Base-by-base conservation (phyloP, 2,329 filamentous ascomycete genomes). In the Fonsecaea nubica region DNA sequence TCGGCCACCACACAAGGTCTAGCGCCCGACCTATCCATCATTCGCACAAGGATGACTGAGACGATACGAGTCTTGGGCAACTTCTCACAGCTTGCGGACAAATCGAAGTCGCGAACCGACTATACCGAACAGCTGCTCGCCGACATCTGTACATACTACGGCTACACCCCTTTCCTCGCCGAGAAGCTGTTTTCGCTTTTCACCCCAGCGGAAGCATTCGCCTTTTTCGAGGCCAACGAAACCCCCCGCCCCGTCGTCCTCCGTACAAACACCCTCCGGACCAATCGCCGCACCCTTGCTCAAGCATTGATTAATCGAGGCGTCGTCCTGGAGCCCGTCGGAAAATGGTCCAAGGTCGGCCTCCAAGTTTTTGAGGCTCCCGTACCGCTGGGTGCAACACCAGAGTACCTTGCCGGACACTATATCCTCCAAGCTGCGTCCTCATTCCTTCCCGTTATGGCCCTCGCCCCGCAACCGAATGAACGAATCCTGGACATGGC, bases 161-260 rank as follows among this genome's bases (percentile, higher is more conserved):
- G 94, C 67, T 99, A 99, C 83, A 96, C 92, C 3, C 88, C 90
- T 42, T 98, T 90, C 80, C 86, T 99, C n/a, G 95, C 93, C 4
- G 92, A 97, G 80, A 99, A 98, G 84, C 88, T 99, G 15, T 93
- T 93, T 82, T 90, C 90, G 75, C 88, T 99, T 6, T 98, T 99
- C 81, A 89, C 93, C 1, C 92, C 95, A 0, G 89, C 90, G 73
- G 95, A 99, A 81, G 95, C 95, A 0, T 96, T 98, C 73, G 93
- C 93, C 62, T 99, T 99, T 81, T 98, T 99, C 82, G 95, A 99
- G 81, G 94, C 94, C 74, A 99, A 99, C 88, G 95, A 99, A 81
- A 93, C 92, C 33, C 88, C 93, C 13, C 89, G 95, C 59, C 95
- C 95, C 3, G 89, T 99, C 65, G 95, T 99, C 71, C 96, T 99